Evolutionary conservation across 1,284 basidiomycete genomes (phyloP).

Genomic region (Puccinia triticina): DNA sequence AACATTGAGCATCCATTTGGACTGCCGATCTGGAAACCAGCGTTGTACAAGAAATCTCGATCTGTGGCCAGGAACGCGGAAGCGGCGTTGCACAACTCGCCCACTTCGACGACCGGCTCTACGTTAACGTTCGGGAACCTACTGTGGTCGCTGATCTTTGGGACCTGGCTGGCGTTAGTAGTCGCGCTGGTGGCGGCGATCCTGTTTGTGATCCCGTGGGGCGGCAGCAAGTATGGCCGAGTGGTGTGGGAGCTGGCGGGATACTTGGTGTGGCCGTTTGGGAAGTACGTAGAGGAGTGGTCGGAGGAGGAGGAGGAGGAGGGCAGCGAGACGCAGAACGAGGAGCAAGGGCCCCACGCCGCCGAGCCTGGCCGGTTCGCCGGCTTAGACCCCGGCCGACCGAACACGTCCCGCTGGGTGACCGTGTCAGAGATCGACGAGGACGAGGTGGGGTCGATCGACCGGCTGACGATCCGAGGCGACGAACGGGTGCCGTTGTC

Average conservation of each 20-base stretch:
- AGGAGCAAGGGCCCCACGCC: background rate
- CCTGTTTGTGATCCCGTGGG: constrained; percentile 72
- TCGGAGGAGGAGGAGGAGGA: constrained; percentile 62
- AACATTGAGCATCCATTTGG: constrained; percentile 88
- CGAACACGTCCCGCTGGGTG: constrained; percentile 50
- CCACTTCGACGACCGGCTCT: constrained; percentile 85
- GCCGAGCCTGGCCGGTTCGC: background rate
- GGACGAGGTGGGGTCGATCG: constrained; percentile 60
- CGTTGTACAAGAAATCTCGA: constrained; percentile 95
- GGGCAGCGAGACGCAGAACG: constrained; percentile 38
- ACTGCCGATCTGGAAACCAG: constrained; percentile 99
- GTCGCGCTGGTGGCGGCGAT: constrained; percentile 73
- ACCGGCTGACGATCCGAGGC: constrained; percentile 60
- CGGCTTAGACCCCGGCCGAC: constrained; percentile 48
- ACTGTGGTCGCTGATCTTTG: constrained; percentile 82
- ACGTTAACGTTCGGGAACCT: constrained; percentile 85
- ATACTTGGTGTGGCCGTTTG: constrained; percentile 96
- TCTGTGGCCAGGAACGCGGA: constrained; percentile 96
- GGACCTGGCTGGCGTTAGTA: constrained; percentile 83
- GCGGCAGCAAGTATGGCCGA: constrained; percentile 81
- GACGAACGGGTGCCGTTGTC: constrained; percentile 20
- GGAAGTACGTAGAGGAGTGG: constrained; percentile 92
- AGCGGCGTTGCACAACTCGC: constrained; percentile 84
- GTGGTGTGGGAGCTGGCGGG: constrained; percentile 88
- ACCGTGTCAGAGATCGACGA: constrained; percentile 58